These are phyloP conservation scores for Atkinsonella texensis DNA, from an alignment of 2,329 filamentous ascomycete genomes.

Conservation along the genomic window DNA sequence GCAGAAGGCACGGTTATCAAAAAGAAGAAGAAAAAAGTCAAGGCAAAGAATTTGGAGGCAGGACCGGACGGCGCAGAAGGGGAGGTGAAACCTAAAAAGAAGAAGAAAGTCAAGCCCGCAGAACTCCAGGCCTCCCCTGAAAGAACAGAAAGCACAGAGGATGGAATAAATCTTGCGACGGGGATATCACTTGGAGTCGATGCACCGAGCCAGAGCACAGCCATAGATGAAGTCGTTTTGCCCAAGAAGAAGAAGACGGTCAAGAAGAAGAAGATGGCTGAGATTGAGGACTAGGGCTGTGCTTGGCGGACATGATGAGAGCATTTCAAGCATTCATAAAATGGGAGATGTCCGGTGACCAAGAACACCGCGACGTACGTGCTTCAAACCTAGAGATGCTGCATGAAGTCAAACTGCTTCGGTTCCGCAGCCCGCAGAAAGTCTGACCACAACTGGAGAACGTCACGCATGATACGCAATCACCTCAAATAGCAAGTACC, in stretches of 20 bases:
- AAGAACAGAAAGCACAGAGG: background rate
- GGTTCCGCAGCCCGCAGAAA: too few species aligned
- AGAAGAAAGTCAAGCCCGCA: background rate
- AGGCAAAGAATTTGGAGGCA: constrained; percentile 18
- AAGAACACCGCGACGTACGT: background rate
- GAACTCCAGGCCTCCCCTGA: background rate
- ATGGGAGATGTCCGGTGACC: background rate
- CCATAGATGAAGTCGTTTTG: constrained; percentile 16
- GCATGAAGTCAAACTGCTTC: too few species aligned
- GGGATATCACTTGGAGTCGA: background rate
- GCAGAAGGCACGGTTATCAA: constrained; percentile 53
- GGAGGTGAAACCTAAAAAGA: constrained; percentile 35
- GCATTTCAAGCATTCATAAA: background rate
- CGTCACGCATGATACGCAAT: too few species aligned
- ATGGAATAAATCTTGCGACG: background rate
- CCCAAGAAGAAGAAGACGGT: constrained; percentile 32
- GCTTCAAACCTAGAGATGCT: too few species aligned
- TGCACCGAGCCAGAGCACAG: background rate
- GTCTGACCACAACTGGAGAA: too few species aligned
- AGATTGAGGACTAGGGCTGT: constrained; percentile 14
- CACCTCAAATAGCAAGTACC: too few species aligned
- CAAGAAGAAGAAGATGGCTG: constrained; percentile 27
- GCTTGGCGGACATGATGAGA: background rate
- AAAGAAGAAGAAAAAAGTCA: constrained; percentile 39
- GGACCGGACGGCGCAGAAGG: constrained; percentile 11